These are phyloP conservation scores for Ceratobasidium sp. DNA, from an alignment of 1,284 basidiomycete genomes.

Conservation along the genomic window DNA sequence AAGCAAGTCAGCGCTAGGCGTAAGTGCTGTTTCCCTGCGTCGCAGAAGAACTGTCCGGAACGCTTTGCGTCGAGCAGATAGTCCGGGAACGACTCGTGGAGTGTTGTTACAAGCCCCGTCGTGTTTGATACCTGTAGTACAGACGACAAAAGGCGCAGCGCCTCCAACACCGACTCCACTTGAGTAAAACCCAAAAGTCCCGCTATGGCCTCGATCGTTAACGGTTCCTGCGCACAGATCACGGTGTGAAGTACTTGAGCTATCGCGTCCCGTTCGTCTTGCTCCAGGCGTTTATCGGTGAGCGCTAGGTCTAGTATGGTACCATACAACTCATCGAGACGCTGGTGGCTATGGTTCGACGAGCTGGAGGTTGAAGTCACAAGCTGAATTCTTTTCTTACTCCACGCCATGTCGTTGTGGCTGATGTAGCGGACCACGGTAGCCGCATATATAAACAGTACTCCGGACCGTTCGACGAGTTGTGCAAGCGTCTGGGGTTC, in stretches of 20 bases:
- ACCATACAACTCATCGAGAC: neutral
- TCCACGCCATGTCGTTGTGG: neutral
- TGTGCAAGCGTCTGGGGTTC: neutral
- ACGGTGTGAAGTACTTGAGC: neutral
- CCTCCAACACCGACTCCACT: no score
- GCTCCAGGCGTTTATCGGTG: neutral
- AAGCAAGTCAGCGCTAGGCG: neutral
- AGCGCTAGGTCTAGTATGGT: neutral
- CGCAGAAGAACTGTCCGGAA: no score
- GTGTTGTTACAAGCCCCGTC: no score
- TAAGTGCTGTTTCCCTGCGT: neutral
- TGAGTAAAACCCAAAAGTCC: no score
- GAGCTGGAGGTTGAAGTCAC: neutral
- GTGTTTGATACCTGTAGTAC: no score
- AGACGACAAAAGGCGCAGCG: neutral
- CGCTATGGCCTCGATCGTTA: no score
- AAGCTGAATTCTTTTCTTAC: neutral
- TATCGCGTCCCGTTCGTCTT: neutral
- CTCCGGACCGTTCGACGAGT: neutral
- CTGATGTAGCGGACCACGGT: constrained; percentile 22
- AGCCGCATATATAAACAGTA: constrained; percentile 29
- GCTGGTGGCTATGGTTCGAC: neutral
- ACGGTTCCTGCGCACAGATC: neutral
- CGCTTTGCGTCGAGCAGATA: no score
- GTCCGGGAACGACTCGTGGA: no score